Evolutionary conservation across 2,329 filamentous ascomycete species (phyloP).

Genomic region (Phaeophleospora eucalypticola): DNA sequence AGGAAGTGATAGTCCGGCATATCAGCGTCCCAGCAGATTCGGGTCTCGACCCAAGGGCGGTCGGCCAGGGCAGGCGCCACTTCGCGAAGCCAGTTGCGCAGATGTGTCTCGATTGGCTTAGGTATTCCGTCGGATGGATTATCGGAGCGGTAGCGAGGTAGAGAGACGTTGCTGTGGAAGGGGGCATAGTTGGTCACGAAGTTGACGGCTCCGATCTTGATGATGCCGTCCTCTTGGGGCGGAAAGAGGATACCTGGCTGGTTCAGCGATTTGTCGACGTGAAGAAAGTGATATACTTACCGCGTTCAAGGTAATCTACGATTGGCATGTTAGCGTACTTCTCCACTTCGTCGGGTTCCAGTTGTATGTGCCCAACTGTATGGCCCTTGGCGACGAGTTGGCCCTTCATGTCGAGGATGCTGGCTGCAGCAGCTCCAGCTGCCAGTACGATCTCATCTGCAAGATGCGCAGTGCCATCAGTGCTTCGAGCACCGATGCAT

Average conservation of each 20-base stretch:
- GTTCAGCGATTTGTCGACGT: neutral
- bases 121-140: constrained; percentile 9
- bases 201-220: constrained; percentile 21
- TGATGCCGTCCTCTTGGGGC: constrained; percentile 19
- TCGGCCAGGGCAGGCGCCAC: constrained; percentile 10
- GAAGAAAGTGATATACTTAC: neutral
- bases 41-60: constrained; percentile 11
- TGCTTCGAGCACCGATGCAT: constrained; percentile 46
- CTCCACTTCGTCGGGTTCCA: constrained; percentile 27
- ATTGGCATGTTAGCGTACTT: constrained; percentile 25
- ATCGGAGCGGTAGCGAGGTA: constrained; percentile 14
- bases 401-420: constrained; percentile 39
- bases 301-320: constrained; percentile 25
- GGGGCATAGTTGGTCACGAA: constrained; percentile 19
- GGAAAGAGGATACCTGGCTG: constrained; percentile 19
- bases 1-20: constrained; percentile 15
- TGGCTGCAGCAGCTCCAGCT: constrained; percentile 55
- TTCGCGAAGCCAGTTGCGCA: constrained; percentile 7
- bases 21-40: constrained; percentile 18
- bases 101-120: constrained; percentile 10
- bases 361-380: constrained; percentile 29
- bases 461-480: constrained; percentile 43
- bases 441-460: constrained; percentile 54
- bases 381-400: constrained; percentile 24
- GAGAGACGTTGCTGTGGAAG: constrained; percentile 2